Evolutionary conservation across 768 basidiomycete genomes (phyloP).

Genomic region (Lactarius evosmus): DNA sequence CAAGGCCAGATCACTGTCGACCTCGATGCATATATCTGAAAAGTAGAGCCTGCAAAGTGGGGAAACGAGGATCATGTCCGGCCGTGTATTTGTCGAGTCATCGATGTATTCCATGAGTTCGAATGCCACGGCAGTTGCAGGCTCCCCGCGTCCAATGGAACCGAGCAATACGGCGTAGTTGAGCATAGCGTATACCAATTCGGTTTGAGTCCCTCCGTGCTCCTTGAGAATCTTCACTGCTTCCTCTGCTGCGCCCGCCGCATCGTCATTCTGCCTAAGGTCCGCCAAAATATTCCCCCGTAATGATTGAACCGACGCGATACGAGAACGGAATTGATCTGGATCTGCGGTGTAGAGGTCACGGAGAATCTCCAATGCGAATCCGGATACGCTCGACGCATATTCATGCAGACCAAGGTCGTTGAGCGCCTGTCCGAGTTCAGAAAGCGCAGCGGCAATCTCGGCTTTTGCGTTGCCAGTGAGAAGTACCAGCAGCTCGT

Average conservation of each 20-base stretch:
- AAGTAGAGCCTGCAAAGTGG: constrained; percentile 10
- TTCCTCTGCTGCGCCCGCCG: not conserved
- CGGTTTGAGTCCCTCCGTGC: not conserved
- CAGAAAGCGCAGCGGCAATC: not conserved
- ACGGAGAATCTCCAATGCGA: constrained; percentile 1
- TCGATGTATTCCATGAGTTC: constrained; percentile 4
- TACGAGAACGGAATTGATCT: not conserved
- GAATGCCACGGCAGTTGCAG: constrained; percentile 7
- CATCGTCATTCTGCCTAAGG: constrained; percentile 12
- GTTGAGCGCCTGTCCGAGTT: constrained; percentile 18
- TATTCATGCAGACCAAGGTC: constrained; percentile 13
- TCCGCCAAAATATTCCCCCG: constrained; percentile 14
- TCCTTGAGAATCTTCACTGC: constrained; percentile 9
- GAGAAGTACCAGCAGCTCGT: not conserved
- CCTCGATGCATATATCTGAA: not conserved
- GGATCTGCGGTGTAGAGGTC: not conserved
- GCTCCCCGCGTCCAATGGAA: constrained; percentile 4
- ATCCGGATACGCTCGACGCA: constrained; percentile 7
- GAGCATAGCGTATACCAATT: constrained; percentile 12
- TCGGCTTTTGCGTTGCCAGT: not conserved
- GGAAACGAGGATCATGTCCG: not conserved
- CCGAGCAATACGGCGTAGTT: constrained; percentile 7
- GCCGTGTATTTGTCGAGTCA: not conserved
- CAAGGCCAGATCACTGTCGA: constrained; percentile 1
- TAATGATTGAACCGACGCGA: constrained; percentile 10